phyloP scores from a whole-genome alignment of 768 basidiomycete genomes.

The Asterophora lycoperdoides region DNA sequence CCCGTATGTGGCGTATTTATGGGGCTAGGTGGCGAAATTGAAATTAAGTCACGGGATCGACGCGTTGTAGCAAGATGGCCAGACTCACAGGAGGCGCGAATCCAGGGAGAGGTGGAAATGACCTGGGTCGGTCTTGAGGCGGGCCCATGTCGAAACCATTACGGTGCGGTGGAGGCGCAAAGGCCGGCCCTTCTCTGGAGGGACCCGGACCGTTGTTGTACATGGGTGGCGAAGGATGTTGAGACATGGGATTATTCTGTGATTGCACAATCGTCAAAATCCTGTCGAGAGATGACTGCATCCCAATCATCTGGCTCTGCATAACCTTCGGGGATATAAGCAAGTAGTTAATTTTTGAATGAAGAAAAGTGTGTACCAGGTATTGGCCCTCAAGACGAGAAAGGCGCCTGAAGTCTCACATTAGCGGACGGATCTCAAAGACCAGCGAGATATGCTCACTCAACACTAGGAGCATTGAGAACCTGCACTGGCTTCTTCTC shows the following conservation, averaged over 20 bases:
- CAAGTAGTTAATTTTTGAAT: not conserved
- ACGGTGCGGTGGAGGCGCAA: constrained; percentile 30
- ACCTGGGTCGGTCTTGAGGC: constrained; percentile 30
- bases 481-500: constrained; percentile 74
- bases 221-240: constrained; percentile 22
- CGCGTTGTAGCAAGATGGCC: not conserved
- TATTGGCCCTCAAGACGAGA: constrained; percentile 86
- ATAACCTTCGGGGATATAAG: constrained; percentile 52
- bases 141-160: constrained; percentile 37
- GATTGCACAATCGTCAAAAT: constrained; percentile 67
- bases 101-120: constrained; percentile 85
- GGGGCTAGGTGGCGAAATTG: constrained; percentile 46
- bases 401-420: constrained; percentile 44
- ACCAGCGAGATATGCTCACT: constrained; percentile 43
- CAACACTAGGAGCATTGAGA: constrained; percentile 61
- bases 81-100: constrained; percentile 81
- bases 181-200: constrained; percentile 29
- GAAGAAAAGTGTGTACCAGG: constrained; percentile 43
- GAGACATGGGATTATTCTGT: constrained; percentile 32
- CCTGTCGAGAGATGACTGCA: constrained; percentile 85
- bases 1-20: constrained; percentile 89
- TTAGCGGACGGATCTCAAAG: constrained; percentile 23
- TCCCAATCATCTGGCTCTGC: constrained; percentile 93
- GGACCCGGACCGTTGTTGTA: constrained; percentile 30
- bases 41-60: constrained; percentile 2